phyloP scores from a whole-genome alignment of 1,139 yeast species.

The Wickerhamomyces sp. region DNA sequence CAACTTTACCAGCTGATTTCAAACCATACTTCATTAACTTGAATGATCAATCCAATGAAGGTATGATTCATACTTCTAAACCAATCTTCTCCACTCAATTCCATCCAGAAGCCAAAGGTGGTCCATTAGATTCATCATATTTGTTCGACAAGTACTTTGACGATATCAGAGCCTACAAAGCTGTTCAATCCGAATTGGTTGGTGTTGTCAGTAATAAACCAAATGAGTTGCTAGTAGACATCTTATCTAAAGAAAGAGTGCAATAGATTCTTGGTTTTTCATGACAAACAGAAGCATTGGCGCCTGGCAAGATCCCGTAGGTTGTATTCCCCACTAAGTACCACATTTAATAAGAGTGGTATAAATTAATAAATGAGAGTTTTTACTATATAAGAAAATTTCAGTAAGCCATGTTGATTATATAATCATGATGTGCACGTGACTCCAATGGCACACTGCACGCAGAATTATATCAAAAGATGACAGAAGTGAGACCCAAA shows the following conservation, averaged over 20 bases:
- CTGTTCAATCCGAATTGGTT: constrained; percentile 35
- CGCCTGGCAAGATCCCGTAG: neutral
- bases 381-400: too few species aligned
- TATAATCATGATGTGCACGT: too few species aligned
- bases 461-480: too few species aligned
- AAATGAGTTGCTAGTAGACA: constrained; percentile 63
- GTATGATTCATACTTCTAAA: constrained; percentile 80
- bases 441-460: too few species aligned
- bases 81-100: constrained; percentile 96
- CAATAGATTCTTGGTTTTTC: constrained; percentile 6
- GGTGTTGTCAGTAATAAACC: constrained; percentile 45
- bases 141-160: constrained; percentile 86
- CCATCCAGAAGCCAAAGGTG: constrained; percentile 99
- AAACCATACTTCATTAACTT: constrained; percentile 83
- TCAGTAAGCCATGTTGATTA: too few species aligned
- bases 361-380: too few species aligned
- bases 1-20: constrained; percentile 73
- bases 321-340: neutral
- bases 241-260: constrained; percentile 84
- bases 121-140: constrained; percentile 88
- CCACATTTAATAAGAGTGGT: too few species aligned
- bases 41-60: constrained; percentile 95
- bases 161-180: constrained; percentile 58
- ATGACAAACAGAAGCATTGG: too few species aligned
- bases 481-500: neutral